Evolutionary conservation across 2,329 filamentous ascomycete species (phyloP), one percentile per base, ranked within the genome.

Genomic region (Zymoseptoria pseudotritici): DNA sequence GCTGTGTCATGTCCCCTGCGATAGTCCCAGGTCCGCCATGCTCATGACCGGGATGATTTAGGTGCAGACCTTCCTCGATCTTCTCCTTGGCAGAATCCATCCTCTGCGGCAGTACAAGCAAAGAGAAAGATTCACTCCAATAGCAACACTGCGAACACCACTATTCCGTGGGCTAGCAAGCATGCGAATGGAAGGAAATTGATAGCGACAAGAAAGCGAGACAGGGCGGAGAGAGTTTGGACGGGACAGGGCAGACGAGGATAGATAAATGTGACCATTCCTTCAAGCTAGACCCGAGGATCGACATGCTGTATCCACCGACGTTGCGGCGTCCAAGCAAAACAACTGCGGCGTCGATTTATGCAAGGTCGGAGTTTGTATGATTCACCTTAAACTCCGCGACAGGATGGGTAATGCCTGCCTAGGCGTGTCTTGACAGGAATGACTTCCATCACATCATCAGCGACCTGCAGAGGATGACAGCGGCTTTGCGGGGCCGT

Each of bases 61-160:
- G 62, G 29, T 69, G 65, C n/a, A 70, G 55, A n/a, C 49, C 60
- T 17, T 66, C 42, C 61, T 69, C 67, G 31, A 67, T 56, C 54
- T 62, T 56, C 50, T 67, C 63, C 55, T 64, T 64, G 4, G 58
- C 60, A 26, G 58, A 55, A 24, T 67, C 65, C 65, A 66, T 66
- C 26, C 26, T 60, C 49, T 26, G 24, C 22, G 17, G 50, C 54
- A 26, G 13, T 29, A 49, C 51, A 49, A 49, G 5, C 21, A n/a
- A 52, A n/a, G 21, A 19, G 31, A 31, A 3, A 46, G 26, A 42
- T 13, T 36, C 19, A 24, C 19, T 20, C 3, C 19, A 36, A 54
- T n/a, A 46, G 36, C 36, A 46, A 46, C 36, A 46, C 36, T 46
- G 13, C 17, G 13, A 46, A 17, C 36, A 46, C 36, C 17, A 46